Evolutionary conservation across 768 basidiomycete species (phyloP), one percentile per base, ranked within the genome.

Genomic region (Royoungia palumana): DNA sequence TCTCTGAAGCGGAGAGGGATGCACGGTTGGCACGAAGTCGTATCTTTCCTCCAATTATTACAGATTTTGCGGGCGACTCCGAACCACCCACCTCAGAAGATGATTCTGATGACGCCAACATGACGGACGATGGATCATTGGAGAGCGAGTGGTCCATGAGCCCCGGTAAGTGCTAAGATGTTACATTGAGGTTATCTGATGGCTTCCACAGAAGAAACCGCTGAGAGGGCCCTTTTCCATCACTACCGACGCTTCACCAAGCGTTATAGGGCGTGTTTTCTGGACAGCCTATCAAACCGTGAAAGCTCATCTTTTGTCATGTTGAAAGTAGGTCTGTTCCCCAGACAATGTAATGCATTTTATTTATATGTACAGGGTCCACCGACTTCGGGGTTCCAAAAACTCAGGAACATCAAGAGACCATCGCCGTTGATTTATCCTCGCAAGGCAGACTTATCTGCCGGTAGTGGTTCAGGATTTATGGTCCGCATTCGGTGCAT

Each of bases 81-180:
- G 70, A 83, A 41, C 70, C 69, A 16, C 75, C 72, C 45, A 73
- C 83, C 58, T 80, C 79, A 9, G 85, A 81, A 42, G 89, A 90
- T 54, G 89, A 92, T 65, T 91, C 89, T 3, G 90, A 91, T 55
- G 71, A 87, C 54, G 82, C 80, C 20, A 85, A 85, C 58, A 60
- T 87, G 41, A 85, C 81, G 2, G 84, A 85, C 40, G 70, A 65
- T 7, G 55, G 49, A 40, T 67, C 70, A 10, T 68, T 58, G 17
- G 67, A 65, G 16, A 74, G 69, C 42, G 69, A 72, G 20, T 62
- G 60, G 38, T 74, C 78, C 70, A 70, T 62, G 68, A 71, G 43
- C 76, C 74, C 43, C 38, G 44, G 65, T 65, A 36, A 38, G 60
- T 57, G 35, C 3, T 22, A n/a, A 24, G 3, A 5, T 17, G 19